These are phyloP conservation scores for Quercus engelmannii DNA, from an alignment of 306 rosid species.

Conservation along the genomic window DNA sequence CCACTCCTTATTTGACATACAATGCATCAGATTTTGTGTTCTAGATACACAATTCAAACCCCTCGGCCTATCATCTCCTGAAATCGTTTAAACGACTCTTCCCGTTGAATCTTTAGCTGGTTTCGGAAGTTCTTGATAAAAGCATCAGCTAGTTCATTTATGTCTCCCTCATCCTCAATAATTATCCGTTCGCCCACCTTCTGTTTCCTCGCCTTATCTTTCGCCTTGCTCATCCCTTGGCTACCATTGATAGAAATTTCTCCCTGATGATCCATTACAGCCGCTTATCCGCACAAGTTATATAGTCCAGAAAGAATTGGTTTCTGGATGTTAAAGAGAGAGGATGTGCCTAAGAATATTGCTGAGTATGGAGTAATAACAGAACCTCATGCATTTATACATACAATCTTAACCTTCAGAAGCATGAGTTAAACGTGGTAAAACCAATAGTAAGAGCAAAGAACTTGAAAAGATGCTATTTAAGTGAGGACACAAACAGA, in stretches of 20 bases:
- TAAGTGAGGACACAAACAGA: not conserved
- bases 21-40: not conserved
- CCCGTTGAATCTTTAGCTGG: slow-evolving; percentile 51
- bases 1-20: not conserved
- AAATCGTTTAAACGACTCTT: slow-evolving; percentile 41
- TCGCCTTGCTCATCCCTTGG: slow-evolving; percentile 12
- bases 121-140: slow-evolving; percentile 58
- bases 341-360: not conserved
- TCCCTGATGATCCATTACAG: slow-evolving; percentile 44
- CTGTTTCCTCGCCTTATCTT: slow-evolving; percentile 18
- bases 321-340: slow-evolving; percentile 1
- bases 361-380: slow-evolving; percentile 6
- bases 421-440: slow-evolving; percentile 26
- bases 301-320: not conserved
- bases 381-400: slow-evolving; percentile 20
- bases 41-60: slow-evolving; percentile 25
- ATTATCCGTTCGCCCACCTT: not conserved
- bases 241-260: slow-evolving; percentile 19
- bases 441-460: slow-evolving; percentile 20
- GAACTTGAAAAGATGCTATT: slow-evolving; percentile 4
- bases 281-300: not conserved
- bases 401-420: not conserved
- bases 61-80: slow-evolving; percentile 37
- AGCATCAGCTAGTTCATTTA: slow-evolving; percentile 50
- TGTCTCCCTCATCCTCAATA: slow-evolving; percentile 28